Evolutionary conservation across 192 early-diverging fungal species (phyloP), one percentile per base, ranked within the genome.

Genomic region (Linderina pennispora): DNA sequence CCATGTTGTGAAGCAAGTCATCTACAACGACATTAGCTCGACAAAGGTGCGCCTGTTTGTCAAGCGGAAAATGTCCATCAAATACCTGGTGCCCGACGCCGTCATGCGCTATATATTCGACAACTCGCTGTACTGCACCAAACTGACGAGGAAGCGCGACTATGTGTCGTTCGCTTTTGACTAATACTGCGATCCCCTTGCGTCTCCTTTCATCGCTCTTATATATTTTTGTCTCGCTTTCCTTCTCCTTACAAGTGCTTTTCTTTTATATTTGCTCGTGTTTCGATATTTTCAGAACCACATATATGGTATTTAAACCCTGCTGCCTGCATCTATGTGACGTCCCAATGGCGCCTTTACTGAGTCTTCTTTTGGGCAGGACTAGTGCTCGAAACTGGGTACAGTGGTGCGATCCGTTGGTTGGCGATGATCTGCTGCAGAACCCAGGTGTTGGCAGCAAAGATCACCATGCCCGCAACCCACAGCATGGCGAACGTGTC

Each of bases 11-110:
- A 94, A 97, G 60, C 94, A 97, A 62, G 78, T 93, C 49, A 94
- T 99, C 37, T 85, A 93, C 67, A 99, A 97, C 50, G 97, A 99
- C 58, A 97, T 97, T 43, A 90, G 85, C 52, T 97, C 93, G 5
- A 97, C 94, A 17, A 96, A 97, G 67, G 90, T 99, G 31, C 78
- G 89, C 37, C 72, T 97, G 16, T 95, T 99, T 74, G 83, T 99
- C 46, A 90, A 88, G 56, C 79, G 94, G 16, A 83, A 80, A 23
- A 91, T 97, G 88, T 91, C 87, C 10, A 91, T 96, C 72, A 91
- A 91, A 49, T 97, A 99, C 54, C 73, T 99, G 7, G 65, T 94
- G 3, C 96, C 94, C 14, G 87, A 93, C 35, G 78, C 86, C 2
- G 92, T 99, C 5, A 85, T 97, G 50, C 79, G 86, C 14, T 94